phyloP scores from a whole-genome alignment of 257 asterid species.

The Fraxinus anomala region DNA sequence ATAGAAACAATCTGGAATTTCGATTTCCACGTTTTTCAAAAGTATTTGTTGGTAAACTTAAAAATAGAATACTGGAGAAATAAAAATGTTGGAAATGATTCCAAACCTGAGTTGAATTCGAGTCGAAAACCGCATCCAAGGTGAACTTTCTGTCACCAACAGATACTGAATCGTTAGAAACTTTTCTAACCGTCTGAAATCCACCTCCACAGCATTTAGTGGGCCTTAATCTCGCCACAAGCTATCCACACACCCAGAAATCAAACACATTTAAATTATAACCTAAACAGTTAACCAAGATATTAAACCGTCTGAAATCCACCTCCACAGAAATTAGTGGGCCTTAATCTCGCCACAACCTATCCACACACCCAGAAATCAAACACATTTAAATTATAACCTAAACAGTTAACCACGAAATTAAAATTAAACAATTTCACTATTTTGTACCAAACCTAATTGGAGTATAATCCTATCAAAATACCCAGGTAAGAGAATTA shows the following conservation, averaged over 20 bases:
- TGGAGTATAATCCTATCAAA: not conserved
- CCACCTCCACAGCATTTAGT: slow-evolving; percentile 44
- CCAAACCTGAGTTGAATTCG: slow-evolving; percentile 82
- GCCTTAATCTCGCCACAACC: slow-evolving; percentile 88
- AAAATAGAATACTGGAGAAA: not conserved
- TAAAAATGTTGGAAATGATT: not conserved
- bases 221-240: slow-evolving; percentile 80
- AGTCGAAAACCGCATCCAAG: slow-evolving; percentile 71
- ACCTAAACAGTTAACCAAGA: no score
- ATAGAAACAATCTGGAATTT: not conserved
- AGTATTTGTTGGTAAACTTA: not conserved
- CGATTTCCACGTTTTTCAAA: not conserved
- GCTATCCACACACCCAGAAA: slow-evolving; percentile 44
- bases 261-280: not conserved
- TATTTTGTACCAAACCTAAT: not conserved
- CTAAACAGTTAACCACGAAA: not conserved
- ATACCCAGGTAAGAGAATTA: not conserved
- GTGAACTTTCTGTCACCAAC: slow-evolving; percentile 60
- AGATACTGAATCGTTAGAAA: slow-evolving; percentile 60
- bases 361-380: slow-evolving; percentile 28
- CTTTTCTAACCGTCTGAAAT: slow-evolving; percentile 51
- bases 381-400: not conserved
- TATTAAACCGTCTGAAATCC: slow-evolving; percentile 52
- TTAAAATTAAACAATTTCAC: not conserved
- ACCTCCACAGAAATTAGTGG: slow-evolving; percentile 43